A percentile compares a stretch with the other conserved stretches of the same genome.
Evolutionary conservation across 1,284 basidiomycete genomes (phyloP).

Genomic region (Butyriboletus appendiculatus): DNA sequence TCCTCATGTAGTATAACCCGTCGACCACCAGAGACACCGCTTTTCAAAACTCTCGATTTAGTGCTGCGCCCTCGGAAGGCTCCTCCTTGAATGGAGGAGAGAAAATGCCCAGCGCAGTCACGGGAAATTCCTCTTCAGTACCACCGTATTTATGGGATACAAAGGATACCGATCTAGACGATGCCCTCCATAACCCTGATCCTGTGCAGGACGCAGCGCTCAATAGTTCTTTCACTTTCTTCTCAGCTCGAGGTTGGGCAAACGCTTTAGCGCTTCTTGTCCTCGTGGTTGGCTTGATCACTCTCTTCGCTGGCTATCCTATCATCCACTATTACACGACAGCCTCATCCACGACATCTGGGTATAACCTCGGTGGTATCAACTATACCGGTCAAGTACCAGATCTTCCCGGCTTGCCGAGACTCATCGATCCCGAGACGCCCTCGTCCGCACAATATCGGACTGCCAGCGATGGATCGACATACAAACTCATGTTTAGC

Average conservation of each 20-base stretch:
- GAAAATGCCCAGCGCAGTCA: slow-evolving; percentile 33
- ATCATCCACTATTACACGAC: slow-evolving; percentile 60
- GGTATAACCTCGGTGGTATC: slow-evolving; percentile 79
- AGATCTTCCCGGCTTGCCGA: slow-evolving; percentile 54
- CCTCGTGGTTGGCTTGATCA: slow-evolving; percentile 60
- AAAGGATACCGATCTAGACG: slow-evolving; percentile 75
- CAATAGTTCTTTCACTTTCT: slow-evolving; percentile 58
- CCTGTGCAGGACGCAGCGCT: slow-evolving; percentile 59
- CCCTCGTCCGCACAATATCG: slow-evolving; percentile 54
- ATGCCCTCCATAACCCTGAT: slow-evolving; percentile 75
- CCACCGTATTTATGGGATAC: slow-evolving; percentile 71
- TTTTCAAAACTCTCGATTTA: slow-evolving; percentile 58
- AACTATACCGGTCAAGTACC: slow-evolving; percentile 76
- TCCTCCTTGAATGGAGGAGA: slow-evolving; percentile 48
- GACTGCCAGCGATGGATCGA: slow-evolving; percentile 67
- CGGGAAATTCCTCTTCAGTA: slow-evolving; percentile 44
- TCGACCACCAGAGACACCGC: slow-evolving; percentile 43
- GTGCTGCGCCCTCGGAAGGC: slow-evolving; percentile 57
- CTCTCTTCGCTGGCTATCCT: slow-evolving; percentile 80
- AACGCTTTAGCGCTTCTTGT: slow-evolving; percentile 63
- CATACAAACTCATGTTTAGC: slow-evolving; percentile 85
- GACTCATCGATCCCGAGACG: slow-evolving; percentile 70
- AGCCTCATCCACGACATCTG: slow-evolving; percentile 34
- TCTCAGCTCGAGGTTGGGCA: slow-evolving; percentile 74
- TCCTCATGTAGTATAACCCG: slow-evolving; percentile 56